Evolutionary conservation across 2,329 filamentous ascomycete genomes (phyloP).

Genomic region (Pseudovirgaria hyperparasitica): DNA sequence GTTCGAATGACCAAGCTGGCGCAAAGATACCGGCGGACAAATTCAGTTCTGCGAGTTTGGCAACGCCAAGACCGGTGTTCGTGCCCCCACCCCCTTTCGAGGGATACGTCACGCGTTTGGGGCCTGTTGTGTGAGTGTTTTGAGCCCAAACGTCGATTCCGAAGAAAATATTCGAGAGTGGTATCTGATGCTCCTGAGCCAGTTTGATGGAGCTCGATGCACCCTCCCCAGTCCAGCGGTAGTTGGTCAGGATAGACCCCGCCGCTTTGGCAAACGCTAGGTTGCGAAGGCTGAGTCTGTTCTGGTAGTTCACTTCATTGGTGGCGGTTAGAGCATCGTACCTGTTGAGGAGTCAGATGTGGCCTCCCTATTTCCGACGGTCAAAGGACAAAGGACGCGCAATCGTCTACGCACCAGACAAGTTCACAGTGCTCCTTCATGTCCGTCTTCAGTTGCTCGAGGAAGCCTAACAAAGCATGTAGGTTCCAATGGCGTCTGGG

Average conservation of each 20-base stretch:
- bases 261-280: slow-evolving; percentile 24
- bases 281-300: slow-evolving; percentile 28
- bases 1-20: slow-evolving; percentile 35
- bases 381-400: slow-evolving; percentile 1
- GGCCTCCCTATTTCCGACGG: slow-evolving; percentile 1
- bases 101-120: slow-evolving; percentile 25
- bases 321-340: slow-evolving; percentile 32
- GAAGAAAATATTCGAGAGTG: slow-evolving; percentile 21
- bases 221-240: slow-evolving; percentile 26
- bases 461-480: slow-evolving; percentile 21
- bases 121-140: slow-evolving; percentile 17
- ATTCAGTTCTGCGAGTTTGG: slow-evolving; percentile 20
- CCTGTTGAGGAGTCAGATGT: slow-evolving; percentile 13
- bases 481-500: slow-evolving; percentile 18
- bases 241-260: slow-evolving; percentile 31
- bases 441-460: slow-evolving; percentile 21
- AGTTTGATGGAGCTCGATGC: slow-evolving; percentile 14
- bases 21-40: slow-evolving; percentile 31
- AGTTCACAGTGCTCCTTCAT: slow-evolving; percentile 17
- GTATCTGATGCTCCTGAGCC: slow-evolving; percentile 12
- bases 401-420: slow-evolving; percentile 24
- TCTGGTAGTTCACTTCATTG: slow-evolving; percentile 32
- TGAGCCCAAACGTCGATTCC: slow-evolving; percentile 36
- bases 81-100: slow-evolving; percentile 27
- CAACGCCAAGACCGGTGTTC: slow-evolving; percentile 27